Evolutionary conservation across 2,329 filamentous ascomycete species (phyloP), one percentile per base, ranked within the genome.

Genomic region (Monilinia laxa): DNA sequence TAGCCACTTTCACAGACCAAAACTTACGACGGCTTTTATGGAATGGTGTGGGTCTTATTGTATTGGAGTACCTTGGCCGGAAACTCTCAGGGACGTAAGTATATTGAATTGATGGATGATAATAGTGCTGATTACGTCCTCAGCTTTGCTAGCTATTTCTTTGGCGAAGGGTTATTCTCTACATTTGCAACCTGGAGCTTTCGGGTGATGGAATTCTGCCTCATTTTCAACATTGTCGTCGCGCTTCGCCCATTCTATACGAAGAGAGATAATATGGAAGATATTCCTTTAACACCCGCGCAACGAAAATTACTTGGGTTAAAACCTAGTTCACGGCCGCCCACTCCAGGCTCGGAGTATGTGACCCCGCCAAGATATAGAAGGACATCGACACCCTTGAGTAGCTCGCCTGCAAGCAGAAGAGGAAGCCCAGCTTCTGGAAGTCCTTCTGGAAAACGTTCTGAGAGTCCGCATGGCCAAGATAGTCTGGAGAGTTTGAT

Each of bases 261-360:
- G 70, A 83, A 84, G 54, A 83, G 83, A 72, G 95, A 98, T 77
- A 85, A 93, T 70, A 84, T 97, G 70, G 82, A 88, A 77, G 95
- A 99, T 77, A 96, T 99, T 62, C 88, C 94, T 69, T 85, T 99
- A 71, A 97, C 94, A 0, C 89, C 91, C n/a, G 87, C 88, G 16
- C 95, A 98, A 81, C 90, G 94, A 69, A 84, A 88, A 70, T 85
- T 97, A 18, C 86, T 99, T 62, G 93, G 93, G 58, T 86, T 99
- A 4, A 85, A 89, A 51, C 89, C 92, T 3, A 86, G 83, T 67
- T 82, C 84, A 3, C 79, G 80, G 2, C 81, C 85, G 3, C 85
- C 90, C 0, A 90, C 89, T 0, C 89, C 92, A 2, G 84, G 85
- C 64, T 88, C 90, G 53, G 85, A 85, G 67, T 96, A 91, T 78